Evolutionary conservation across 2,329 filamentous ascomycete species (phyloP), one percentile per base, ranked within the genome.

Genomic region (Hypoxylon sp.): DNA sequence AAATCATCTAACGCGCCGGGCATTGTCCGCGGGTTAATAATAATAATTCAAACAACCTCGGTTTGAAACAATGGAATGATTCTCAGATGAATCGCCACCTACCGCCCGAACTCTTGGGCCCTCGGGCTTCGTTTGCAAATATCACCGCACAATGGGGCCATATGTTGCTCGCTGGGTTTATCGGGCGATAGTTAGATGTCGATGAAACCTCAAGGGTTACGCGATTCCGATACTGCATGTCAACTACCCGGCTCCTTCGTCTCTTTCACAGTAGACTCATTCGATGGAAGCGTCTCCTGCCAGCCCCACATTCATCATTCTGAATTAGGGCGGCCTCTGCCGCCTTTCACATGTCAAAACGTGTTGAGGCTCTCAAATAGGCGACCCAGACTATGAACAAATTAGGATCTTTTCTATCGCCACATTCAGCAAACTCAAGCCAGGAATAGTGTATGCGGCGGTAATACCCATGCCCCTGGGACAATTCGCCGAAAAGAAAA

Each of bases 331-430:
- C 24, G 6, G 9, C 45, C 40, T 26, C 49, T 52, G 28, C 46
- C 33, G 28, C 18, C 59, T 68, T 69, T 69, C 67, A 69, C 64
- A 69, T 69, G 67, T 67, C 61, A 67, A 32, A n/a, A 45, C 30
- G n/a, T 16, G n/a, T 2, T 20, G 38, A 61, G 36, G 60, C 52
- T 64, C n/a, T 33, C 14, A 52, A 45, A 56, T 38, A 28, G 18
- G 26, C 12, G 16, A 42, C 28, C 38, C 36, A 33, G 46, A 46
- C 26, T 46, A 61, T 7, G 42, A 61, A 59, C 30, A 61, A 58
- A 61, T 57, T 57, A 11, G 56, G 51, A 48, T 38, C 18, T 2
- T 36, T 26, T 28, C 3, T 20, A 28, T 65, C 22, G 62, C 58
- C 59, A 61, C 63, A 48, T 58, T 38, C 49, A 49, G 38, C 45